Percentiles rank a stretch among this genome's conserved stretches.
These are phyloP conservation scores for Acacia confusa DNA, from an alignment of 306 rosid genomes.

Conservation along the genomic window DNA sequence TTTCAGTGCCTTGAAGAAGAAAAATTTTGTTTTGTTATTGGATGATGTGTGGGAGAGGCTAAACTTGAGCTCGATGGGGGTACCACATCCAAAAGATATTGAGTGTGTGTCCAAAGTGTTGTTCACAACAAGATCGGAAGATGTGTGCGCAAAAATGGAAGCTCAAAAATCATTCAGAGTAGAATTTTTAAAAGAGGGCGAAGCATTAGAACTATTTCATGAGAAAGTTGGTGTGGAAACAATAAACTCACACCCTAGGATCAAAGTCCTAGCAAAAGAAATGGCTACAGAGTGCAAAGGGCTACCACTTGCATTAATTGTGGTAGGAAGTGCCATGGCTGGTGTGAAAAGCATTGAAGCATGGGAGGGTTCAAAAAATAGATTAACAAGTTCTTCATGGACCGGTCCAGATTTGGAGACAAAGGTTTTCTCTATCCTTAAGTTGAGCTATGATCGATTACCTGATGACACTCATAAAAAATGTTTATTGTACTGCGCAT, in stretches of 20 bases:
- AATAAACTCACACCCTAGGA: background rate
- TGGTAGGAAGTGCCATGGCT: background rate
- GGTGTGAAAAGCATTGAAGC: background rate
- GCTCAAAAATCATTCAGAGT: conserved; percentile 11
- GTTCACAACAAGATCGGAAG: conserved; percentile 29
- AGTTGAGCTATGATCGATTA: conserved; percentile 29
- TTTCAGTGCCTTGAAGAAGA: background rate
- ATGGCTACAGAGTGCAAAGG: background rate
- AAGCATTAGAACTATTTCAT: conserved; percentile 27
- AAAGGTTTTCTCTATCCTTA: conserved; percentile 7
- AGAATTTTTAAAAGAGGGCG: background rate
- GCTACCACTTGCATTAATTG: background rate
- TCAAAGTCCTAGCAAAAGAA: background rate
- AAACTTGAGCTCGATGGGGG: conserved; percentile 20
- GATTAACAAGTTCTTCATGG: background rate
- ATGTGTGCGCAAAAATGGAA: conserved; percentile 37
- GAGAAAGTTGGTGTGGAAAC: conserved; percentile 14
- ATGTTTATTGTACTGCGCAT: conserved; percentile 2
- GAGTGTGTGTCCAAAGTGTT: conserved; percentile 25
- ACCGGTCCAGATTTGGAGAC: background rate
- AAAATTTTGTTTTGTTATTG: conserved; percentile 29
- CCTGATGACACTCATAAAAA: background rate
- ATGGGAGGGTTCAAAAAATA: background rate
- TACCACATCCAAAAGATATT: background rate
- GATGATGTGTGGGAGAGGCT: conserved; percentile 39